Evolutionary conservation across 2,329 filamentous ascomycete species (phyloP).

Genomic region (Xylariaceae sp.): DNA sequence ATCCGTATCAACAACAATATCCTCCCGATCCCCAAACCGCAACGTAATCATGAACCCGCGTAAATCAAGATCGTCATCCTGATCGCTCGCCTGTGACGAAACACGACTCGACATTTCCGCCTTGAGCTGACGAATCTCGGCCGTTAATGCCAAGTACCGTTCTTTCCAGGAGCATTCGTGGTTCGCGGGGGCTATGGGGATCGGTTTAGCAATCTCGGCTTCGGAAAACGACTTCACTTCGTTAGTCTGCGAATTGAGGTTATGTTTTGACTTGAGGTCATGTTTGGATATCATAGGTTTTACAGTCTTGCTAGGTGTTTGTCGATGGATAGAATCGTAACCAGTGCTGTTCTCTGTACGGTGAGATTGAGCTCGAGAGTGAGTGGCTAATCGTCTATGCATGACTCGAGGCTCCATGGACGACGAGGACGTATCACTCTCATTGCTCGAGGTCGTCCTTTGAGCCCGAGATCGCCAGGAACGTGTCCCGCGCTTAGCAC

Average conservation of each 20-base stretch:
- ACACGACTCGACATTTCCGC: conserved; percentile 31
- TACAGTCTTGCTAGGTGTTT: background rate
- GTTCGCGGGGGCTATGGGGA: conserved; percentile 34
- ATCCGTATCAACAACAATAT: conserved; percentile 49
- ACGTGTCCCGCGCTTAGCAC: background rate
- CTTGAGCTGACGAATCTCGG: conserved; percentile 39
- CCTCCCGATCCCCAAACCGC: conserved; percentile 45
- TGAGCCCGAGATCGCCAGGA: background rate
- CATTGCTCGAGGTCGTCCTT: background rate
- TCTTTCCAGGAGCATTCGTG: conserved; percentile 42
- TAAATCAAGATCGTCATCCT: conserved; percentile 39
- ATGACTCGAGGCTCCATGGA: background rate
- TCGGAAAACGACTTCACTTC: conserved; percentile 15
- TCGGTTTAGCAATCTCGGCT: conserved; percentile 31
- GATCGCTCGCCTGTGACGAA: background rate
- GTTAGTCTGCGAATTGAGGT: too few relatives aligned
- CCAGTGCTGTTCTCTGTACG: background rate
- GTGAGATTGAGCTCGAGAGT: background rate
- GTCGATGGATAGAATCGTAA: background rate
- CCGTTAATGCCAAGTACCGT: conserved; percentile 37
- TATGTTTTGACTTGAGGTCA: background rate
- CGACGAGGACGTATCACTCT: conserved; percentile 6
- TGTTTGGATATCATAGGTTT: background rate
- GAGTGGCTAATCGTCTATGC: conserved; percentile 6
- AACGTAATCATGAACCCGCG: conserved; percentile 39